These are phyloP conservation scores for Microcos paniculata DNA, from an alignment of 345 rosid genomes.

Conservation along the genomic window DNA sequence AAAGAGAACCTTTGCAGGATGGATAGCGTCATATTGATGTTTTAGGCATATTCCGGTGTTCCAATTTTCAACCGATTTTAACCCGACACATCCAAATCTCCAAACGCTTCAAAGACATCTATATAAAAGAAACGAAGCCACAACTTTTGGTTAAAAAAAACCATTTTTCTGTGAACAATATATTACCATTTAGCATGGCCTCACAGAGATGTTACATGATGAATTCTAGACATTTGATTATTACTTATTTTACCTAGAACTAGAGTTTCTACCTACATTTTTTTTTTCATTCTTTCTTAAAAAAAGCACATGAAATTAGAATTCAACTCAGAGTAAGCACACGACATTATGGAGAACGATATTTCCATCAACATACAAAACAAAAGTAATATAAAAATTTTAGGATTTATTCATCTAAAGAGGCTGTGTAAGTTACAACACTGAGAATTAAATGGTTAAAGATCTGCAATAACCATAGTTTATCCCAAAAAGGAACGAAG, in stretches of 20 bases:
- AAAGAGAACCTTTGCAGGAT: constrained; percentile 9
- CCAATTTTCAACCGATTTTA: background rate
- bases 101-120: background rate
- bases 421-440: background rate
- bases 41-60: background rate
- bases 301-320: no score
- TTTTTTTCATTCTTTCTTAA: no score
- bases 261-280: no score
- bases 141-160: background rate
- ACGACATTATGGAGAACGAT: background rate
- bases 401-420: constrained; percentile 16
- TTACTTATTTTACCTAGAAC: no score
- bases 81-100: background rate
- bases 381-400: background rate
- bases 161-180: no score
- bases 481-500: constrained; percentile 2
- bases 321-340: no score
- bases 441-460: background rate
- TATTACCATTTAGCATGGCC: no score
- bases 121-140: background rate
- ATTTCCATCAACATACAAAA: background rate
- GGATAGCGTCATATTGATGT: background rate
- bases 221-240: no score
- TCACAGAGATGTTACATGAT: no score
- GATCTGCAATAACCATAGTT: constrained; percentile 5